Evolutionary conservation across 1,284 basidiomycete species (phyloP), one percentile per base, ranked within the genome.

Genomic region (Ustilago trichophora): DNA sequence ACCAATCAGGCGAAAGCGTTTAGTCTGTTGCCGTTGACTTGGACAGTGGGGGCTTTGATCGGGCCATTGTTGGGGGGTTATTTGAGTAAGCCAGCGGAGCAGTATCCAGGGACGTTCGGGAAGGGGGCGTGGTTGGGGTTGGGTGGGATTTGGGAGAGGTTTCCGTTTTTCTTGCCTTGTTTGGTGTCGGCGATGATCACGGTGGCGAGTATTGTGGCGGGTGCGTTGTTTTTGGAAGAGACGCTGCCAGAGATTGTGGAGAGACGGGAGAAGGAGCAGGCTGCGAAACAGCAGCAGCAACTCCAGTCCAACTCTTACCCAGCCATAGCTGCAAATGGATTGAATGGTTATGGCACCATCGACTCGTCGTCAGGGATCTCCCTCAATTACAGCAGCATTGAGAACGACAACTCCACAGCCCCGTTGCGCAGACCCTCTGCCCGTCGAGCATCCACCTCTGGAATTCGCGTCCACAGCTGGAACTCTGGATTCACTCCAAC

Each of bases 141-240:
- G 6, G 48, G 46, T 2, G 72, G 72, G 4, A 18, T 75, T 13
- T 75, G 73, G 73, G 62, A 49, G 21, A 22, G 26, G n/a, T 59
- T 45, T 36, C 71, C 71, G 15, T 75, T 55, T 45, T 49, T 72
- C 40, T 27, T 75, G 32, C 73, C 73, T 10, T 75, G 73, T 46
- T 19, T 42, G 34, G 50, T 80, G 40, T 73, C 73, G 13, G 73
- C 80, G 3, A 34, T 60, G 3, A 69, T 83, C 22, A 78, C 80
- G 4, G 13, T 73, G 19, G 24, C 49, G 22, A 73, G 56, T 54
- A 70, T 81, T 3, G 10, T 77, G 15, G 26, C 79, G 11, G 78
- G 73, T 4, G 43, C 72, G 13, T 46, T 81, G 29, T 78, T 72
- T 32, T 66, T 83, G 41, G 73, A 82, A 37, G 83, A 83, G 54